These are phyloP conservation scores for Oryza australiensis DNA, from an alignment of 176 grass and related monocot species.

Conservation along the genomic window DNA sequence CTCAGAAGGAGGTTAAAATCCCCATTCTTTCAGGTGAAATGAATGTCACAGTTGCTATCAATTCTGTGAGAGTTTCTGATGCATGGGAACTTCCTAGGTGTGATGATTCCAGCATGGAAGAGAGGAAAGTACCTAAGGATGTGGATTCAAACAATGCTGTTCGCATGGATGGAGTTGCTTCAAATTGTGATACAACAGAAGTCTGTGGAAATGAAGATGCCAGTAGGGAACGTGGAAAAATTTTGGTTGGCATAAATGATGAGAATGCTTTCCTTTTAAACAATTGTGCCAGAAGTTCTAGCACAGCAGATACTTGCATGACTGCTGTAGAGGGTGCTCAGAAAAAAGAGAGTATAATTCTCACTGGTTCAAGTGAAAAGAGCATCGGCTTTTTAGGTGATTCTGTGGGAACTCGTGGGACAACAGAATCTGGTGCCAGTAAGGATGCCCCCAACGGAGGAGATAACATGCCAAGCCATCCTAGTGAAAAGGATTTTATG, in stretches of 20 bases:
- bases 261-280: not conserved
- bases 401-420: slow-evolving; percentile 11
- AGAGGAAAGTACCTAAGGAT: slow-evolving; percentile 12
- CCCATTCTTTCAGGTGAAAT: slow-evolving; percentile 28
- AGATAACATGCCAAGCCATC: slow-evolving; percentile 16
- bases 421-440: slow-evolving; percentile 9
- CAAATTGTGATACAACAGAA: slow-evolving; percentile 1
- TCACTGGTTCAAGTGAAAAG: slow-evolving; percentile 27
- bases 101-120: slow-evolving; percentile 14
- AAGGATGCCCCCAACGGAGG: slow-evolving; percentile 18
- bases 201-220: slow-evolving; percentile 2
- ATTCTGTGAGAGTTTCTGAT: slow-evolving; percentile 18
- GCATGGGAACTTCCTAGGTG: not conserved
- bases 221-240: slow-evolving; percentile 12
- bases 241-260: slow-evolving; percentile 3
- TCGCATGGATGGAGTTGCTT: slow-evolving; percentile 2
- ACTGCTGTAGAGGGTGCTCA: slow-evolving; percentile 3
- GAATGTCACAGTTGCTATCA: slow-evolving; percentile 16
- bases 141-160: slow-evolving; percentile 11
- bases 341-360: slow-evolving; percentile 26
- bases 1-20: slow-evolving; percentile 32
- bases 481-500: not conserved
- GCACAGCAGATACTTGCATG: not conserved
- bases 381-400: slow-evolving; percentile 30
- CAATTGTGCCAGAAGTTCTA: not conserved